Base-by-base conservation (phyloP, 345 rosid species). In the Pistacia atlantica region DNA sequence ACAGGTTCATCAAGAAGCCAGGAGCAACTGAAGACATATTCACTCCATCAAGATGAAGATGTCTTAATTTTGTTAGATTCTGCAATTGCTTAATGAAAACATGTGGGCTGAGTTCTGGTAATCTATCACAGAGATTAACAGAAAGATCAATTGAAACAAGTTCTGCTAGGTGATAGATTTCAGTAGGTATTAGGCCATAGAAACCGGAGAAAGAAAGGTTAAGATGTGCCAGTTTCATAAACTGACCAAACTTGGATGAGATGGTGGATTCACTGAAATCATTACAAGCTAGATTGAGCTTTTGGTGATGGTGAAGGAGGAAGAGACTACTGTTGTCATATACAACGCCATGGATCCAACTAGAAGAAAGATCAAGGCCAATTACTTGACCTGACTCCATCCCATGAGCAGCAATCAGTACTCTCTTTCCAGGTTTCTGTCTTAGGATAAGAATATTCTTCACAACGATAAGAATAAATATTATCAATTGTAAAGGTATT, bases 341-440 rank as follows among this genome's bases (percentile, higher is more conserved):
- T 7, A 82, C 17, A 1, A 12, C 8, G 2, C 77, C 83, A 6
- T 0, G 0, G 59, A 84, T 64, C 59, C 35, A 1, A 8, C 79
- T 76, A 57, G 33, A 12, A 4, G 17, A 4, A 20, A 81, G 77
- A 64, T 81, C 77, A 4, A 79, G 81, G 52, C 79, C 70, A 48
- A 74, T 61, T 12, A 79, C 83, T 14, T 79, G 58, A 1, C 81
- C 81, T 0, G n/a, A 83, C 77, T 0, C 84, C 86, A 69, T 83
- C 81, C 83, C 86, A 80, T 3, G 20, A 76, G 64, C 86, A 83
- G 62, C 84, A 85, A 67, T 85, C 80, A 0, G 17, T 67, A 4
- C 67, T 81, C 8, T 60, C 67, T 81, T 5, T 60, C 84, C 78
- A 80, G 0, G 73, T 75, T 1, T 14, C 52, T 8, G 8, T 83